Percentiles rank a stretch among this genome's conserved stretches.
Conservation (phyloP, 306 rosid genomes). For the Gastrolobium bilobum region DNA sequence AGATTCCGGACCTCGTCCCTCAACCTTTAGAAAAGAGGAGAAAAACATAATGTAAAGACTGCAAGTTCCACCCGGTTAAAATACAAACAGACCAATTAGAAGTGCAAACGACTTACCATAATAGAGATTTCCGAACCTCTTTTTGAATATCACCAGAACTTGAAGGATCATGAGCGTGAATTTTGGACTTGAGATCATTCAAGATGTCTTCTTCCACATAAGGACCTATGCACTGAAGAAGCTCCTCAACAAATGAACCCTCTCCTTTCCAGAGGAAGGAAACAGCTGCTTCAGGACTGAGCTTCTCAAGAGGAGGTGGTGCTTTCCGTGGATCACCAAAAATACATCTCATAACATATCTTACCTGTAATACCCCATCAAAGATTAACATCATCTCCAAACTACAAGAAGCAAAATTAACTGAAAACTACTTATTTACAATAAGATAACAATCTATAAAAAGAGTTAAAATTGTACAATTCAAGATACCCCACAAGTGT, state of each 20-base stretch:
- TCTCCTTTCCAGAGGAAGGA: slow-evolving; percentile 93
- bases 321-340: slow-evolving; percentile 94
- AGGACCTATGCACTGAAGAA: slow-evolving; percentile 82
- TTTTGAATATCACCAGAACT: slow-evolving; percentile 71
- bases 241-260: slow-evolving; percentile 90
- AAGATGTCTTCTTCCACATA: slow-evolving; percentile 70
- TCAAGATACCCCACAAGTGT: slow-evolving; percentile 14
- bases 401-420: slow-evolving; percentile 40
- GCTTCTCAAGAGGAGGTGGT: slow-evolving; percentile 95
- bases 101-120: slow-evolving; percentile 65
- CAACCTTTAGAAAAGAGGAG: slow-evolving; percentile 67
- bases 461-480: not conserved
- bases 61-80: slow-evolving; percentile 31
- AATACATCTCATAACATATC: slow-evolving; percentile 92
- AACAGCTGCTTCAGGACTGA: slow-evolving; percentile 81
- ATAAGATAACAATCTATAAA: slow-evolving; percentile 27
- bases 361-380: slow-evolving; percentile 68
- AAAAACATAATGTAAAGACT: slow-evolving; percentile 20
- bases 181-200: slow-evolving; percentile 77
- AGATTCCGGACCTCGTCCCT: slow-evolving; percentile 95
- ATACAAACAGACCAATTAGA: slow-evolving; percentile 20
- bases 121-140: slow-evolving; percentile 79
- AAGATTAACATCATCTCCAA: slow-evolving; percentile 43
- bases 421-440: slow-evolving; percentile 31
- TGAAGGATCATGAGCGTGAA: slow-evolving; percentile 75